phyloP scores from a whole-genome alignment of 805 yeast species.

The Metschnikowia sp. region DNA sequence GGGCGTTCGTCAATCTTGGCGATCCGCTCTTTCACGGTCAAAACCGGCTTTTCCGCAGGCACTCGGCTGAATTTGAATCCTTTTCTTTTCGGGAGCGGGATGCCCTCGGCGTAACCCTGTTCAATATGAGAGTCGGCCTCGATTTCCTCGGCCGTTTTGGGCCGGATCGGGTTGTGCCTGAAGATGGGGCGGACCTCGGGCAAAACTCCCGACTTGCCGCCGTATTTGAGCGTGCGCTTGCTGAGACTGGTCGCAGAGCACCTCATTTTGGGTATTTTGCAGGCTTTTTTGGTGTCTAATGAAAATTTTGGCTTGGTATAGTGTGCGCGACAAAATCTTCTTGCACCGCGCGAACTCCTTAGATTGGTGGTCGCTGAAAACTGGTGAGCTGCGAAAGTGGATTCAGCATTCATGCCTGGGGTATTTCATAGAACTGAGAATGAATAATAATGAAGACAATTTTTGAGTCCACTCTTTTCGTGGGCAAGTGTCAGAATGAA shows the following conservation, averaged over 20 bases:
- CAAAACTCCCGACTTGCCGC: constrained; percentile 75
- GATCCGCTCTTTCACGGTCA: constrained; percentile 61
- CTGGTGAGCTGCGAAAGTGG: no score
- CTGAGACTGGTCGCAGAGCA: constrained; percentile 35
- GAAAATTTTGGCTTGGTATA: constrained; percentile 2
- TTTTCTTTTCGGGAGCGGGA: constrained; percentile 60
- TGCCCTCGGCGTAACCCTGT: constrained; percentile 69
- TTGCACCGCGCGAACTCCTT: not conserved
- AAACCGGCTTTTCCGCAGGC: constrained; percentile 48
- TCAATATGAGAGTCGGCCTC: constrained; percentile 45
- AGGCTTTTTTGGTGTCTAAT: not conserved
- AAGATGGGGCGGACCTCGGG: constrained; percentile 77
- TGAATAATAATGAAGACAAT: no score
- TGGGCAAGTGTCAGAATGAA: no score
- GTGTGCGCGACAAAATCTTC: constrained; percentile 3
- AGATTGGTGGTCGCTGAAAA: no score
- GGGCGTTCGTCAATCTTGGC: constrained; percentile 48
- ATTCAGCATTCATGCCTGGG: no score
- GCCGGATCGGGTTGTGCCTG: constrained; percentile 57
- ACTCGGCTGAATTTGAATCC: constrained; percentile 47
- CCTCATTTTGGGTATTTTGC: constrained; percentile 10
- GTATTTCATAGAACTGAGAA: no score
- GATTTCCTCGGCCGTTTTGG: constrained; percentile 40
- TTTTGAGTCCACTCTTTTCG: no score
- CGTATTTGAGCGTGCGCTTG: constrained; percentile 47